phyloP scores from a whole-genome alignment of 306 rosid species.

The Rosa lucieae region DNA sequence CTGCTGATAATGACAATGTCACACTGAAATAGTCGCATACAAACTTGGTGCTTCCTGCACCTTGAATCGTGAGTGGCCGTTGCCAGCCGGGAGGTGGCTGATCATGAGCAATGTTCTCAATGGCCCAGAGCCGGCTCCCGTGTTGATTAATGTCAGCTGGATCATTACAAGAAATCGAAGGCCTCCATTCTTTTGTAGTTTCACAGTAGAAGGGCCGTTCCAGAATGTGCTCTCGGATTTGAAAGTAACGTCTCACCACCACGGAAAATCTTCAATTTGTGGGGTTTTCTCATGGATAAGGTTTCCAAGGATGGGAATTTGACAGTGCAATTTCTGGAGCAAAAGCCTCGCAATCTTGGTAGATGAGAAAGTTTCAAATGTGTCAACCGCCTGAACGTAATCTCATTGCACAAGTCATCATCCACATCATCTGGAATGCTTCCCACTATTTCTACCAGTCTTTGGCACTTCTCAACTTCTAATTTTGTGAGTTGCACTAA shows the following conservation, averaged over 20 bases:
- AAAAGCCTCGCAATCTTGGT: too few species aligned
- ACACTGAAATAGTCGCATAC: constrained; percentile 40
- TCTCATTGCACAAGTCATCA: too few species aligned
- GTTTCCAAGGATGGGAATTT: too few species aligned
- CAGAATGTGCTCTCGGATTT: constrained; percentile 75
- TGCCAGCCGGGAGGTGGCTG: constrained; percentile 93
- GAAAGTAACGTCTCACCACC: neutral
- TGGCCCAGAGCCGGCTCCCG: constrained; percentile 89
- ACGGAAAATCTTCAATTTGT: too few species aligned
- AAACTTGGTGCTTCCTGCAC: constrained; percentile 87
- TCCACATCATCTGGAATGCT: too few species aligned
- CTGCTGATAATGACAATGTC: neutral
- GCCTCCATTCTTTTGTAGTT: constrained; percentile 82
- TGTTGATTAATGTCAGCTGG: constrained; percentile 87
- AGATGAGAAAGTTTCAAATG: too few species aligned
- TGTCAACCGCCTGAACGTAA: too few species aligned
- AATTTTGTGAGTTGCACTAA: too few species aligned
- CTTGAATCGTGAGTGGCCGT: constrained; percentile 72
- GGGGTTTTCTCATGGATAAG: too few species aligned
- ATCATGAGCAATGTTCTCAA: constrained; percentile 62
- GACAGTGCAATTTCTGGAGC: too few species aligned
- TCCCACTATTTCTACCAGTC: too few species aligned
- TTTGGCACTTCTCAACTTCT: too few species aligned
- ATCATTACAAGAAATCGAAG: constrained; percentile 73
- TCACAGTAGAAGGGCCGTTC: constrained; percentile 76